phyloP scores from a whole-genome alignment of 2,329 filamentous ascomycete genomes.

The Rhinocladiella mackenziei region DNA sequence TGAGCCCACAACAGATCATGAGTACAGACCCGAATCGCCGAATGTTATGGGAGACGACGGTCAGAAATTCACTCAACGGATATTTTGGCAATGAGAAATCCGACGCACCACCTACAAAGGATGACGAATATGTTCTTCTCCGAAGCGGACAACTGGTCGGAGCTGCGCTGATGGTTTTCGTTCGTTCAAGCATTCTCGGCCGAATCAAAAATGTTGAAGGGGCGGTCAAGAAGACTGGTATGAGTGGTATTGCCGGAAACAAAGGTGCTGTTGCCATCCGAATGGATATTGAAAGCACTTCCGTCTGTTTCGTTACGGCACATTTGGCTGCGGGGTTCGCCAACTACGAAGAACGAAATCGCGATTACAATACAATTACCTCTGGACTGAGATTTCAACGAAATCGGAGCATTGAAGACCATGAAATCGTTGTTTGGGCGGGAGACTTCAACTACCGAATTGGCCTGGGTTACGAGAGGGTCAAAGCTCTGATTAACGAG shows the following conservation, averaged over 20 bases:
- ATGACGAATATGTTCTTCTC: constrained; percentile 80
- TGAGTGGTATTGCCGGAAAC: constrained; percentile 96
- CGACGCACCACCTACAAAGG: constrained; percentile 43
- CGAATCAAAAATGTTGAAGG: constrained; percentile 97
- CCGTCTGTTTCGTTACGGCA: constrained; percentile 91
- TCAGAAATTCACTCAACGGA: constrained; percentile 69
- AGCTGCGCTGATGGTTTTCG: constrained; percentile 86
- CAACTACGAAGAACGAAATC: constrained; percentile 94
- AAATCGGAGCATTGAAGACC: constrained; percentile 85
- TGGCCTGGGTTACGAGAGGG: constrained; percentile 72
- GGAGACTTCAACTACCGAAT: constrained; percentile 99
- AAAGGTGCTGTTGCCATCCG: constrained; percentile 96
- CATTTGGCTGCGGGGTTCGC: constrained; percentile 93
- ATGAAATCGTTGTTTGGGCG: constrained; percentile 88
- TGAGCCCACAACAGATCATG: constrained; percentile 98
- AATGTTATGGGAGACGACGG: constrained; percentile 78
- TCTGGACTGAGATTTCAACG: constrained; percentile 85
- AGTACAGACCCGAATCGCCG: constrained; percentile 87
- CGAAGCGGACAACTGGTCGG: constrained; percentile 92
- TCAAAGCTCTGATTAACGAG: constrained; percentile 67
- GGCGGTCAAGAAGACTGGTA: constrained; percentile 81
- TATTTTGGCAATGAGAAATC: constrained; percentile 54
- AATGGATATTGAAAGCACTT: constrained; percentile 89
- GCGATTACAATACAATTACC: constrained; percentile 85
- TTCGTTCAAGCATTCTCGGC: constrained; percentile 69